Conservation (phyloP, 257 asterid genomes). For the Linaria vulgaris region DNA sequence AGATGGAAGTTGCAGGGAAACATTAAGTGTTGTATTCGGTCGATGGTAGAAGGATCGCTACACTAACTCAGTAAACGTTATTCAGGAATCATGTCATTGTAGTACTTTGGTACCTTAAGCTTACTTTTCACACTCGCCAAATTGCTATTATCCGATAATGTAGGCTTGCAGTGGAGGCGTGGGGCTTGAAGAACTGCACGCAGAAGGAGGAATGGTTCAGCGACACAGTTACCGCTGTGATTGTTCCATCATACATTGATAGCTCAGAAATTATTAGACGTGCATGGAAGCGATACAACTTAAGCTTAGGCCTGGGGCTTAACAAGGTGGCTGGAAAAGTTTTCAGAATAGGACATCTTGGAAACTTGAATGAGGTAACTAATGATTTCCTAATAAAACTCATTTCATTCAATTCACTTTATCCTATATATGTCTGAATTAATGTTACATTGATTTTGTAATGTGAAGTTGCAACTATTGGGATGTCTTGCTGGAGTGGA, state of each 20-base stretch:
- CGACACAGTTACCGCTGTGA: slow-evolving; percentile 92
- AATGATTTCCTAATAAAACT: background rate
- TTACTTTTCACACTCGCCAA: too few species aligned
- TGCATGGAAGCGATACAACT: slow-evolving; percentile 95
- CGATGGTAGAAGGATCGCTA: too few species aligned
- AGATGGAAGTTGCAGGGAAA: too few species aligned
- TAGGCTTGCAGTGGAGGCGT: slow-evolving; percentile 96
- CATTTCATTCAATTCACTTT: background rate
- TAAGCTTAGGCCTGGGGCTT: slow-evolving; percentile 93
- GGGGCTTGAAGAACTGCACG: slow-evolving; percentile 99
- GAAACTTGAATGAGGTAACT: slow-evolving; percentile 90
- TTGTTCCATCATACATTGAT: slow-evolving; percentile 78
- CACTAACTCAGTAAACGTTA: too few species aligned
- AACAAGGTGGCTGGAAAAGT: slow-evolving; percentile 98
- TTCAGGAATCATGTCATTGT: too few species aligned
- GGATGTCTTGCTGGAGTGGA: slow-evolving; percentile 99
- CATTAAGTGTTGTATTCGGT: too few species aligned
- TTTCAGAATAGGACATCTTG: slow-evolving; percentile 98
- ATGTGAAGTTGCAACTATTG: slow-evolving; percentile 77
- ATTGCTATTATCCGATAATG: slow-evolving; percentile 11
- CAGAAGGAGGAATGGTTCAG: slow-evolving; percentile 96
- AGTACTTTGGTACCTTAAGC: too few species aligned
- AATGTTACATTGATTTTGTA: background rate
- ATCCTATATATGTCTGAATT: background rate
- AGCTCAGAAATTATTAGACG: slow-evolving; percentile 71